These are phyloP conservation scores for Marasmius tenuissimus DNA, from an alignment of 1,284 basidiomycete species.

Conservation along the genomic window DNA sequence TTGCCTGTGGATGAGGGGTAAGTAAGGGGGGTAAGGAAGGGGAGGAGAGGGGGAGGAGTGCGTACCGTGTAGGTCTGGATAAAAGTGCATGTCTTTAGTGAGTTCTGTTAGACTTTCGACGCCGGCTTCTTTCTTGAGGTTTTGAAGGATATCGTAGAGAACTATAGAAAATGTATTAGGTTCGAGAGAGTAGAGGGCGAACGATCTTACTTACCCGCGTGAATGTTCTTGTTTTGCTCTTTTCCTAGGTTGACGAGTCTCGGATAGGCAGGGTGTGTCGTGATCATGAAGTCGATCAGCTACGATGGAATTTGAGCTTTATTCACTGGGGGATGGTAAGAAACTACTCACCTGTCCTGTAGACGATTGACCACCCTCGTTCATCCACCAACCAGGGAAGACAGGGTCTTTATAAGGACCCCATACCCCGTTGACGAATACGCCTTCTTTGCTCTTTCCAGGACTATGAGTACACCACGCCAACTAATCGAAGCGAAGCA, in stretches of 20 bases:
- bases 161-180: constrained; percentile 41
- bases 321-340: constrained; percentile 4
- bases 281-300: constrained; percentile 94
- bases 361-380: constrained; percentile 97
- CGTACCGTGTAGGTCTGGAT: constrained; percentile 87
- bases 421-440: constrained; percentile 94
- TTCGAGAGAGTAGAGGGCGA: background rate
- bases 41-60: too few relatives aligned
- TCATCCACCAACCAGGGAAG: constrained; percentile 98
- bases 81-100: constrained; percentile 89
- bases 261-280: constrained; percentile 85
- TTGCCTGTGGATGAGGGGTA: constrained; percentile 59
- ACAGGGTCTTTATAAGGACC: constrained; percentile 93
- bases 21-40: background rate
- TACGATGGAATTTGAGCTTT: constrained; percentile 24
- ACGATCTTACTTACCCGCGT: constrained; percentile 42
- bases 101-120: constrained; percentile 76
- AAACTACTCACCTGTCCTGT: constrained; percentile 78
- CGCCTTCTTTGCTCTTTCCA: constrained; percentile 69
- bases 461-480: background rate
- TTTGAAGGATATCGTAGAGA: constrained; percentile 75
- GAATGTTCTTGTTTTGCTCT: constrained; percentile 55
- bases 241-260: constrained; percentile 63
- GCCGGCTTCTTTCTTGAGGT: constrained; percentile 56
- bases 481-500: background rate